Conservation (phyloP, 1,284 basidiomycete species). For the Mycosarcoma maydis region DNA sequence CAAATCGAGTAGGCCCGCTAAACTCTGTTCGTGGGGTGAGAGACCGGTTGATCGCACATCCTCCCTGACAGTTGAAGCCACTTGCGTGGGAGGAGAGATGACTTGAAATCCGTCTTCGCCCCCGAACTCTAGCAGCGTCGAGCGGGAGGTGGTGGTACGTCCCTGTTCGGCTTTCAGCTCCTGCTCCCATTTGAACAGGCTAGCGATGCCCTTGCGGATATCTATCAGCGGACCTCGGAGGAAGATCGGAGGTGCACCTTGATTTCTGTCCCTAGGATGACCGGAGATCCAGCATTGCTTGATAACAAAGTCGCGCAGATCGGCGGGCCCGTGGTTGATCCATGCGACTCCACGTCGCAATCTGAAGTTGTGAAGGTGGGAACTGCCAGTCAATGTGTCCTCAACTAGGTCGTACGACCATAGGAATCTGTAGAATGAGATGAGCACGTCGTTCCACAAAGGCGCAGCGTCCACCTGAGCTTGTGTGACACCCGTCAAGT, state of each 20-base stretch:
- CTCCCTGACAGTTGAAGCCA: neutral
- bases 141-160: slow-evolving; percentile 5
- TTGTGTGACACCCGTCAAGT: slow-evolving; percentile 90
- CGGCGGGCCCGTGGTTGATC: slow-evolving; percentile 72
- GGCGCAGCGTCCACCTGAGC: slow-evolving; percentile 85
- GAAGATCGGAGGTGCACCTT: slow-evolving; percentile 48
- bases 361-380: slow-evolving; percentile 17
- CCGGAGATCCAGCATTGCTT: slow-evolving; percentile 81
- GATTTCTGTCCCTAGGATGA: neutral
- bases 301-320: slow-evolving; percentile 78
- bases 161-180: slow-evolving; percentile 19
- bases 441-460: slow-evolving; percentile 77
- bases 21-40: slow-evolving; percentile 39
- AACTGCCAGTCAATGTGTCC: slow-evolving; percentile 15
- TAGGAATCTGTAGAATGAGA: slow-evolving; percentile 75
- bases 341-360: slow-evolving; percentile 64
- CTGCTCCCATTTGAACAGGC: slow-evolving; percentile 43
- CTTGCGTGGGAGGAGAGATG: slow-evolving; percentile 8
- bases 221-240: slow-evolving; percentile 59
- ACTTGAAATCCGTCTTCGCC: slow-evolving; percentile 48
- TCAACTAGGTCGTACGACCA: slow-evolving; percentile 68
- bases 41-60: slow-evolving; percentile 18
- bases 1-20: slow-evolving; percentile 47
- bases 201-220: slow-evolving; percentile 63
- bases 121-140: slow-evolving; percentile 23